Conservation (phyloP, 2,329 filamentous ascomycete genomes). For the Fusarium nematophilum region DNA sequence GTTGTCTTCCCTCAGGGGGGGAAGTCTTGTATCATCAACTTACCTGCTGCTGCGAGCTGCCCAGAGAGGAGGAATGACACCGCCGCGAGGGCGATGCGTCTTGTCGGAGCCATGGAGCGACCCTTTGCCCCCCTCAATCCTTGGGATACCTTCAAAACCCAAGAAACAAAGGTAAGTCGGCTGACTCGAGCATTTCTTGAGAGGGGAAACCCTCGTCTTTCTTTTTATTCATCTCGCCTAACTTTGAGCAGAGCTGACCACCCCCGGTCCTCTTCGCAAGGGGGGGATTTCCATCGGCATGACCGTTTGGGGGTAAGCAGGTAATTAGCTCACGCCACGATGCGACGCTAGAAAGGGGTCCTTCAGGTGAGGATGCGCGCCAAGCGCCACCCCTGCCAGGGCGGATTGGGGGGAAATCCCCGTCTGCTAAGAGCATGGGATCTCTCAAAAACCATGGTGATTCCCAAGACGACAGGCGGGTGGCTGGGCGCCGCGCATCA, state of each 20-base stretch:
- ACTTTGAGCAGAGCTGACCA: neutral
- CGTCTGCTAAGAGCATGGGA: too few species aligned
- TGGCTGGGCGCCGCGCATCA: too few species aligned
- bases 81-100: slow-evolving; percentile 39
- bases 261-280: slow-evolving; percentile 23
- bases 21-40: too few species aligned
- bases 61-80: slow-evolving; percentile 39
- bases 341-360: slow-evolving; percentile 31
- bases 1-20: too few species aligned
- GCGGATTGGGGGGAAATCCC: slow-evolving; percentile 24
- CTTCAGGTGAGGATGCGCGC: slow-evolving; percentile 17
- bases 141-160: slow-evolving; percentile 22
- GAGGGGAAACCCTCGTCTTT: slow-evolving; percentile 3
- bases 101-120: slow-evolving; percentile 40
- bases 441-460: too few species aligned
- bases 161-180: slow-evolving; percentile 18
- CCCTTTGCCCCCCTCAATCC: slow-evolving; percentile 36
- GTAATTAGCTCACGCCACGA: slow-evolving; percentile 40
- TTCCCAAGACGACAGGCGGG: too few species aligned
- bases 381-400: neutral
- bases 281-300: slow-evolving; percentile 22
- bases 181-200: slow-evolving; percentile 2
- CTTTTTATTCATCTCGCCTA: slow-evolving; percentile 44
- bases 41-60: slow-evolving; percentile 38
- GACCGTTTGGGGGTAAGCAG: slow-evolving; percentile 22